Evolutionary conservation across 83 land plant species (phyloP).

Genomic region (Larix sibirica): DNA sequence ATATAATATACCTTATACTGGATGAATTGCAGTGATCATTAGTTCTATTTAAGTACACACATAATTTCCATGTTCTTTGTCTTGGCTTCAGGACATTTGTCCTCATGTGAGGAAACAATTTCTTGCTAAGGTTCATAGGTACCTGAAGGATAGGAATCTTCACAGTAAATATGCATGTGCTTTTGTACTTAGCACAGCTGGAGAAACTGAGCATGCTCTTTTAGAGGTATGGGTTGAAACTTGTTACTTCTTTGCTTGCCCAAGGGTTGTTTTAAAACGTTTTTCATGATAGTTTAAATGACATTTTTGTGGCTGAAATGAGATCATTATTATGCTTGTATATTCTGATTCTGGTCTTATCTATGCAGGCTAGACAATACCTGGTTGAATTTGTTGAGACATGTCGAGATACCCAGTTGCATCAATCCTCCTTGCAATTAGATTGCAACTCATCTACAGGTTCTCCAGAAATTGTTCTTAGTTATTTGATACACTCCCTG

Average conservation of each 20-base stretch:
- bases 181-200: constrained; percentile 34
- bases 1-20: not conserved
- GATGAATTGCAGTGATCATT: not conserved
- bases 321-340: not conserved
- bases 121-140: constrained; percentile 63
- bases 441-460: constrained; percentile 23
- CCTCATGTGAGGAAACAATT: constrained; percentile 58
- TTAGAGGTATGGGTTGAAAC: constrained; percentile 38
- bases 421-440: constrained; percentile 35
- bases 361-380: constrained; percentile 43
- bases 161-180: constrained; percentile 76
- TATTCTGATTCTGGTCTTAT: not conserved
- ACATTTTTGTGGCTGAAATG: not conserved
- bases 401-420: constrained; percentile 33
- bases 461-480: constrained; percentile 54
- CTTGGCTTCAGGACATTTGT: constrained; percentile 37
- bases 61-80: not conserved
- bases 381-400: constrained; percentile 56
- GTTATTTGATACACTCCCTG: constrained; percentile 60
- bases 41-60: constrained; percentile 2
- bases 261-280: not conserved
- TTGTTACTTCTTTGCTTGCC: not conserved
- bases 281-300: not conserved
- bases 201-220: constrained; percentile 22
- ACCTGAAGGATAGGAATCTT: constrained; percentile 51